Evolutionary conservation across 495 filamentous ascomycete genomes (phyloP).

Genomic region (Neurospora sp.): DNA sequence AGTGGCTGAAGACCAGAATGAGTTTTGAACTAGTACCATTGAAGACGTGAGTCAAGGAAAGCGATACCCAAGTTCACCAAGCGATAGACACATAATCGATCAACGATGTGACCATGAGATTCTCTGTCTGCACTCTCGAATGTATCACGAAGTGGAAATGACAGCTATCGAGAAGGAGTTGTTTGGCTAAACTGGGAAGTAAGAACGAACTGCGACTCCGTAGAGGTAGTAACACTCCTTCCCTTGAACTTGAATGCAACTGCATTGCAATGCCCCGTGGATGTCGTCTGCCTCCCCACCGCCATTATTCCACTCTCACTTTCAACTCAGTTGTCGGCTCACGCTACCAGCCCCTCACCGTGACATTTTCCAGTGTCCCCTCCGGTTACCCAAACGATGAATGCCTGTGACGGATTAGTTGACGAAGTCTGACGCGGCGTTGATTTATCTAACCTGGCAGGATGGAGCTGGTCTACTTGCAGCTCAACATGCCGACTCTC

Average conservation of each 20-base stretch:
- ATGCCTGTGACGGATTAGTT: neutral
- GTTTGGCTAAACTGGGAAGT: neutral
- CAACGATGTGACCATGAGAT: neutral
- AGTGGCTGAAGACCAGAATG: too few species aligned
- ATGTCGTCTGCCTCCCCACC: neutral
- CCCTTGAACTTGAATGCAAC: neutral
- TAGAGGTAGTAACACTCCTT: neutral
- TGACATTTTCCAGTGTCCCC: neutral
- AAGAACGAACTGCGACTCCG: neutral
- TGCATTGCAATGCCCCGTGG: fast-evolving
- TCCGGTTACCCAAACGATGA: neutral
- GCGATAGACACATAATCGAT: too few species aligned
- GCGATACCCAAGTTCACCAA: too few species aligned
- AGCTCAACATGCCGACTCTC: too few species aligned
- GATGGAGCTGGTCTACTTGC: neutral
- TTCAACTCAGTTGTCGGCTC: neutral
- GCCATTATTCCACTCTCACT: neutral
- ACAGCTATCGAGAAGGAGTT: neutral
- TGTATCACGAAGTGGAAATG: neutral
- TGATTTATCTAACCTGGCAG: neutral
- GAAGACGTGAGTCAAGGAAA: too few species aligned
- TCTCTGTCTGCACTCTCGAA: neutral
- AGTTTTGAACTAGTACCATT: too few species aligned
- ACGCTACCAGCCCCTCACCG: neutral
- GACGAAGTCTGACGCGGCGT: neutral